Evolutionary conservation across 306 rosid species (phyloP).

Genomic region (Pueraria montana): DNA sequence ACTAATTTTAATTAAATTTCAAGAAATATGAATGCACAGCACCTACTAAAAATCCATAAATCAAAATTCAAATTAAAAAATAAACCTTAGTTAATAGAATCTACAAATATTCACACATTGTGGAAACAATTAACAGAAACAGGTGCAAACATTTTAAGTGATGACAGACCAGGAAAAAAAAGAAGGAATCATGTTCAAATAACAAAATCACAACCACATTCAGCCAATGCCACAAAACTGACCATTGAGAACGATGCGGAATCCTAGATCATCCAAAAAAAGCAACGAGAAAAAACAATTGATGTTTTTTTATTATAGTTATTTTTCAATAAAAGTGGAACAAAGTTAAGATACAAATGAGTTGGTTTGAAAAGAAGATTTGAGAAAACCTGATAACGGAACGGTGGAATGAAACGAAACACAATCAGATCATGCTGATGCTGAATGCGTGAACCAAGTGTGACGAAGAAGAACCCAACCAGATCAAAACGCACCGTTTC

Average conservation of each 20-base stretch:
- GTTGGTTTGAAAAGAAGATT: not conserved
- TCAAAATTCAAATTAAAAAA: not conserved
- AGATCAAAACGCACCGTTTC: conserved; percentile 22
- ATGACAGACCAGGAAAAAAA: not conserved
- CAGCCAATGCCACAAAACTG: not conserved
- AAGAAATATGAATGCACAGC: not conserved
- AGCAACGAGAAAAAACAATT: not conserved
- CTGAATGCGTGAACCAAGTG: not conserved
- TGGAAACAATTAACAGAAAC: not conserved
- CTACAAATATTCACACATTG: not conserved
- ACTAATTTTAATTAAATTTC: not conserved
- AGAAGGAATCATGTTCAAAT: not conserved
- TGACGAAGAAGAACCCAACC: not conserved
- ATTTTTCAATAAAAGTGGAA: not conserved
- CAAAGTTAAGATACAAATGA: not conserved
- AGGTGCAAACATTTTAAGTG: not conserved
- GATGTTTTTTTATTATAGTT: not conserved
- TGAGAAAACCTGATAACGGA: conserved; percentile 3
- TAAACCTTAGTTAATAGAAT: not conserved
- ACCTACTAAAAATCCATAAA: not conserved
- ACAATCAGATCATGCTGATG: conserved; percentile 2
- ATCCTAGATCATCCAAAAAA: conserved; percentile 34
- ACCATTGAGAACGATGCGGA: not conserved
- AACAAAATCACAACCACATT: not conserved
- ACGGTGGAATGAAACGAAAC: not conserved